phyloP scores from a whole-genome alignment of 495 filamentous ascomycete genomes.

The Aspergillus kassunensis region DNA sequence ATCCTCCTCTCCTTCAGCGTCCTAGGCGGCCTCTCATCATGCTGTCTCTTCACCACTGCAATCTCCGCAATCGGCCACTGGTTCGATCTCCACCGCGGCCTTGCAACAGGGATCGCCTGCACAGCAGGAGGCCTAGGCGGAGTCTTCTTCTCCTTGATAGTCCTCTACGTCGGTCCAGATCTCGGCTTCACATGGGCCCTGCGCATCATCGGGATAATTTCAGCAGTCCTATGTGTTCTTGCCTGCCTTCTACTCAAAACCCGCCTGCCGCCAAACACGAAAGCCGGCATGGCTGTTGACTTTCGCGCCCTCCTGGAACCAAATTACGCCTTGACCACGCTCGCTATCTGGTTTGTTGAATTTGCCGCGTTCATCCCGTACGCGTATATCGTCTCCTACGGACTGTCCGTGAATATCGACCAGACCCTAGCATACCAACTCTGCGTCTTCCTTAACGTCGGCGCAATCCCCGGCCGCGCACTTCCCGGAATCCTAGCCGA shows the following conservation, averaged over 20 bases:
- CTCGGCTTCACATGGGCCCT: conserved; percentile 73
- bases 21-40: conserved; percentile 31
- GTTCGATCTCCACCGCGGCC: conserved; percentile 65
- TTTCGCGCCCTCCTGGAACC: conserved; percentile 29
- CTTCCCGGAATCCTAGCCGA: conserved; percentile 61
- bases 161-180: conserved; percentile 54
- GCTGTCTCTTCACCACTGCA: conserved; percentile 60
- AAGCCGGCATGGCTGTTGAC: conserved; percentile 20
- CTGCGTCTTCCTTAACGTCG: conserved; percentile 50
- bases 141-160: conserved; percentile 67
- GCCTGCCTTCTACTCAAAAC: conserved; percentile 24
- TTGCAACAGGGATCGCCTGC: conserved; percentile 69
- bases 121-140: conserved; percentile 69
- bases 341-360: conserved; percentile 67
- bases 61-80: conserved; percentile 59
- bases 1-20: conserved; percentile 39
- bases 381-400: conserved; percentile 64
- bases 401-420: conserved; percentile 20
- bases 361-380: conserved; percentile 72
- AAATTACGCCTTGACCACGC: conserved; percentile 46
- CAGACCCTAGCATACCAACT: conserved; percentile 53
- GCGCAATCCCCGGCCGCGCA: conserved; percentile 42
- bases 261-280: conserved; percentile 18
- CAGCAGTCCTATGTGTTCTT: conserved; percentile 51
- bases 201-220: conserved; percentile 51